Percentiles rank a stretch among this genome's conserved stretches.
Evolutionary conservation across 2,329 filamentous ascomycete species (phyloP).

Genomic region (Neonectria magnoliae): DNA sequence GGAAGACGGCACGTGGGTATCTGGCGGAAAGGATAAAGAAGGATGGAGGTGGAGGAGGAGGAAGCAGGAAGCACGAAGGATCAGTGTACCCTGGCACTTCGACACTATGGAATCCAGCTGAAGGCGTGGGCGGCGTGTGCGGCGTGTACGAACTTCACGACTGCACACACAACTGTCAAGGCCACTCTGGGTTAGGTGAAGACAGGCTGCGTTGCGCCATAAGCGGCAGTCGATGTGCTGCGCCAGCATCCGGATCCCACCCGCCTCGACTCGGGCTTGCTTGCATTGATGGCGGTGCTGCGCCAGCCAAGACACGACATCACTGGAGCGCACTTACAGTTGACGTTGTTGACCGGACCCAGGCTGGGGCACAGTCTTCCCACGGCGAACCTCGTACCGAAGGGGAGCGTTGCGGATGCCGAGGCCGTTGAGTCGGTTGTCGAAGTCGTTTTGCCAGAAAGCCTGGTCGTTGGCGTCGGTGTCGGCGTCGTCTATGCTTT

Average conservation of each 20-base stretch:
- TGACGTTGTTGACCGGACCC: conserved; percentile 29
- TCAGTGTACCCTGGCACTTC: conserved; percentile 18
- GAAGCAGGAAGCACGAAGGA: conserved; percentile 16
- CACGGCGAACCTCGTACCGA: conserved; percentile 46
- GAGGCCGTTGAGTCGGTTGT: conserved; percentile 44
- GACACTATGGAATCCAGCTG: background rate
- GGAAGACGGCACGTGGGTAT: background rate
- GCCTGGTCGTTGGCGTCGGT: conserved; percentile 22
- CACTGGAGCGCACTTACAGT: conserved; percentile 43
- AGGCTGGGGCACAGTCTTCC: conserved; percentile 46
- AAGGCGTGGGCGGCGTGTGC: conserved; percentile 7
- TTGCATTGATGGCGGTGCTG: conserved; percentile 12
- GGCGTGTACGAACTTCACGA: background rate
- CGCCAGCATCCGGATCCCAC: conserved; percentile 6
- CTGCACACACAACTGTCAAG: background rate
- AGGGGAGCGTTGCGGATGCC: conserved; percentile 42
- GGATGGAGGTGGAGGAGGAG: too few species aligned
- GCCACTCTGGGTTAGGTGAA: background rate
- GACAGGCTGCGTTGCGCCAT: conserved; percentile 9
- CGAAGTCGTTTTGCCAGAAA: conserved; percentile 39
- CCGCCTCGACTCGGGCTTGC: background rate
- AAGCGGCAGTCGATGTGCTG: conserved; percentile 7
- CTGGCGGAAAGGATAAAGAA: background rate
- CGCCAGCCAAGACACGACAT: conserved; percentile 10
- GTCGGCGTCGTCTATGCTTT: conserved; percentile 15